Conservation (phyloP, 2,329 filamentous ascomycete genomes). For the Zymoseptoria tritici region DNA sequence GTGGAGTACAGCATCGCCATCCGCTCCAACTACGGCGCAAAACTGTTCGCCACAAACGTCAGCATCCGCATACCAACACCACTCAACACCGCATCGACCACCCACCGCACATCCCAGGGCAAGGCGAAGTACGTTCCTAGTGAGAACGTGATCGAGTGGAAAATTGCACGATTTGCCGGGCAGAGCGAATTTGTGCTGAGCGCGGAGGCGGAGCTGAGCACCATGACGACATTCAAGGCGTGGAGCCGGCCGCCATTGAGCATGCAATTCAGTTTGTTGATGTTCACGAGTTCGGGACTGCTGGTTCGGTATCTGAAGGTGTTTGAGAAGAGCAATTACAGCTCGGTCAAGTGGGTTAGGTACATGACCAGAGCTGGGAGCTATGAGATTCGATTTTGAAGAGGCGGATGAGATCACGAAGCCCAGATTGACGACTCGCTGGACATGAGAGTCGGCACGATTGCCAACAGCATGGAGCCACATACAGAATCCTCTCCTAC, state of each 20-base stretch:
- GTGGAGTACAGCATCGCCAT: constrained; percentile 98
- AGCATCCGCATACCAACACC: constrained; percentile 90
- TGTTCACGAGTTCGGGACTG: constrained; percentile 95
- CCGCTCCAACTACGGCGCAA: constrained; percentile 91
- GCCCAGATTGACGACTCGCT: neutral
- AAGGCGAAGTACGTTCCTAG: constrained; percentile 98
- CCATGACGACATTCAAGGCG: constrained; percentile 96
- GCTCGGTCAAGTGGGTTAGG: constrained; percentile 96
- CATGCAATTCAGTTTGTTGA: constrained; percentile 85
- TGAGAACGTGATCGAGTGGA: constrained; percentile 98
- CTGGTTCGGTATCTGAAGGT: constrained; percentile 94
- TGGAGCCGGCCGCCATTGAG: constrained; percentile 92
- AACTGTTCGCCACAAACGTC: constrained; percentile 95
- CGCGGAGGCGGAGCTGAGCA: constrained; percentile 85
- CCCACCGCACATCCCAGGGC: constrained; percentile 85
- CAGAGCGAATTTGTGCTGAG: constrained; percentile 93
- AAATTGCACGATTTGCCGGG: constrained; percentile 97
- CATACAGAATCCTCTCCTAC: too few species aligned
- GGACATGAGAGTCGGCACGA: neutral
- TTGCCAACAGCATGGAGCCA: neutral
- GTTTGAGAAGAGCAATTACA: constrained; percentile 99
- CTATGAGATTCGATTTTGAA: constrained; percentile 65
- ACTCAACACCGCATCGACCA: constrained; percentile 90
- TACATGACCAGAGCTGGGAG: constrained; percentile 98
- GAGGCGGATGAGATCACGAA: neutral